Conservation (phyloP, 2,329 filamentous ascomycete genomes). For the Neofusicoccum cordaticola region DNA sequence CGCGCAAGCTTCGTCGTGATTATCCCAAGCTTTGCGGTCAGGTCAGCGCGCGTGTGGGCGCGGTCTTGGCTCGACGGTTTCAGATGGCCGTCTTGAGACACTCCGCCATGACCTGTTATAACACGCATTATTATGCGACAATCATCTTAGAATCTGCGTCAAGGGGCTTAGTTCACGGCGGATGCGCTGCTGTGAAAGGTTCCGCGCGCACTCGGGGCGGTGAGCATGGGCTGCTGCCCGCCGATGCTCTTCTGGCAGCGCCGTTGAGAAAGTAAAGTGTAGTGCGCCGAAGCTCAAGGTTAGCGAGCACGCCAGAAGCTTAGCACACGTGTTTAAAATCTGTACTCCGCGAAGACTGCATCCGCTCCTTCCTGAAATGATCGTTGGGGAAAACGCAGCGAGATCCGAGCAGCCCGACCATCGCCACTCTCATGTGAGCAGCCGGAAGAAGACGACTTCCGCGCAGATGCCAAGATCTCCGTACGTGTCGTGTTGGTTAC, state of each 20-base stretch:
- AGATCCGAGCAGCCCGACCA: no score
- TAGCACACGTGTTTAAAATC: no score
- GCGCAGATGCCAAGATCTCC: neutral
- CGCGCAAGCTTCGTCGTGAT: neutral
- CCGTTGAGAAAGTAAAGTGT: no score
- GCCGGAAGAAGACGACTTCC: neutral
- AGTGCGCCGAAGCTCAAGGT: no score
- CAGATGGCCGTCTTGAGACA: neutral
- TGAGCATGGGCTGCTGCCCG: neutral
- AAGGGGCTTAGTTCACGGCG: neutral
- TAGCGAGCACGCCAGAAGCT: no score
- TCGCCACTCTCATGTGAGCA: neutral
- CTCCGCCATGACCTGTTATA: neutral
- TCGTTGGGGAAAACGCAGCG: no score
- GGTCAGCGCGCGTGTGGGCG: neutral
- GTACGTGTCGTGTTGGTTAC: neutral
- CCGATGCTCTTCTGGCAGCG: no score
- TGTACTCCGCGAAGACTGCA: no score
- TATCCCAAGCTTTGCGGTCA: neutral
- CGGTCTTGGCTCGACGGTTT: neutral
- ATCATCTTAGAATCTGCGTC: neutral
- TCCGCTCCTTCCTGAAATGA: neutral
- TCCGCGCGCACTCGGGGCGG: neutral
- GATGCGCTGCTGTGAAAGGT: neutral
- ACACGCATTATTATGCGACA: neutral